Percentiles rank a stretch among this genome's conserved stretches.
Conservation (phyloP, 768 basidiomycete species). For the Trametes maxima region DNA sequence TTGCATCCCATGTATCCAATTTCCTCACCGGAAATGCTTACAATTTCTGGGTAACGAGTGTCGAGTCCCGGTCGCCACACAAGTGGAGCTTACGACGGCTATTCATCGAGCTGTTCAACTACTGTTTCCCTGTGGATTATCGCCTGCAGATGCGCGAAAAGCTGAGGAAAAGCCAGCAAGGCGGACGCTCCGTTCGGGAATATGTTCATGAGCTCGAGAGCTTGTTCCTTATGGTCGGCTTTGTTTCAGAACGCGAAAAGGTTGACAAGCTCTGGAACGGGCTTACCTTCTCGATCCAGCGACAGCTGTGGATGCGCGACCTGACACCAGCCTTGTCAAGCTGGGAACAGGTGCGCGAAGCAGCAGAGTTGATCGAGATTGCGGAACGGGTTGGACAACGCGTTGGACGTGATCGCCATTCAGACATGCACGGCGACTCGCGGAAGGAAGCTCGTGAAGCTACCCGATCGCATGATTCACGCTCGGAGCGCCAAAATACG, state of each 20-base stretch:
- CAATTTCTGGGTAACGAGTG: slow-evolving; percentile 29
- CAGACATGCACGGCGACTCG: no score
- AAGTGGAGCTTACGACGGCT: slow-evolving; percentile 21
- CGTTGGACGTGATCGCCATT: background rate
- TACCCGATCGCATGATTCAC: no score
- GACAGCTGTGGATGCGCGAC: slow-evolving; percentile 5
- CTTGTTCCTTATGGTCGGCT: slow-evolving; percentile 19
- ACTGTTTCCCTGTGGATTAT: slow-evolving; percentile 29
- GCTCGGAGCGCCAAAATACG: no score
- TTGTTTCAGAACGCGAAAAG: background rate
- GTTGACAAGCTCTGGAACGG: slow-evolving; percentile 18
- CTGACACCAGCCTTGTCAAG: no score
- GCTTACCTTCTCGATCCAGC: background rate
- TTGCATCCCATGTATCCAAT: slow-evolving; percentile 1
- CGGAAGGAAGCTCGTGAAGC: no score
- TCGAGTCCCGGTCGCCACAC: slow-evolving; percentile 6
- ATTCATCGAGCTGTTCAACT: slow-evolving; percentile 26
- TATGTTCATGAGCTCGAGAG: slow-evolving; percentile 23
- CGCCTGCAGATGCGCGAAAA: slow-evolving; percentile 14
- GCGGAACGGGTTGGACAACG: background rate
- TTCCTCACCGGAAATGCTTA: slow-evolving; percentile 38
- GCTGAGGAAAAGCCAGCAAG: slow-evolving; percentile 1
- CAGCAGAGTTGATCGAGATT: slow-evolving; percentile 13
- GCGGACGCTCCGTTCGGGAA: slow-evolving; percentile 6
- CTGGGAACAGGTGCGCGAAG: background rate